Conservation (phyloP, 148 eudicot species). For the Nepenthes mirabilis region DNA sequence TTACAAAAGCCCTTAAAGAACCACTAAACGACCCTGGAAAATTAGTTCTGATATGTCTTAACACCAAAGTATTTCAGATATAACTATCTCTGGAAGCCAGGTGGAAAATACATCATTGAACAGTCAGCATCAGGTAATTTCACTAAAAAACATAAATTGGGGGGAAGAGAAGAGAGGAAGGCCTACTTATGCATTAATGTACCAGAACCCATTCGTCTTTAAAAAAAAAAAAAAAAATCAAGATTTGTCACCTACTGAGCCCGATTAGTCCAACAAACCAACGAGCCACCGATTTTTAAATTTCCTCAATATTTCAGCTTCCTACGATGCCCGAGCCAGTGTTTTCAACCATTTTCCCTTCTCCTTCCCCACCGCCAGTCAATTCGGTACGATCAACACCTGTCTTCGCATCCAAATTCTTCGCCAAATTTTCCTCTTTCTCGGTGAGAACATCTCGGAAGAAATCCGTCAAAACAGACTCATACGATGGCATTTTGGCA, state of each 20-base stretch:
- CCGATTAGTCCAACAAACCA: neutral
- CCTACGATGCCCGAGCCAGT: neutral
- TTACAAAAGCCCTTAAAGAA: constrained; percentile 1
- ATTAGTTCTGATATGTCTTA: neutral
- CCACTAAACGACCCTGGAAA: neutral
- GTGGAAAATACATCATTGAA: neutral
- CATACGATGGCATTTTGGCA: constrained; percentile 14
- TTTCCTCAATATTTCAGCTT: neutral
- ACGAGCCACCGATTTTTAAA: neutral
- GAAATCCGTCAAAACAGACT: constrained; percentile 13
- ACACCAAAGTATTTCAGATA: neutral
- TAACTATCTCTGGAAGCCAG: neutral
- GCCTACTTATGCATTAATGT: constrained; percentile 2
- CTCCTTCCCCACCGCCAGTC: constrained; percentile 2
- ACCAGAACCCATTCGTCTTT: neutral
- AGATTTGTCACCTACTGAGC: neutral
- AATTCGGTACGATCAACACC: neutral
- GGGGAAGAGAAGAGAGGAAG: neutral
- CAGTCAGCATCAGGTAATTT: neutral
- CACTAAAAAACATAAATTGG: neutral
- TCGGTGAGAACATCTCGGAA: constrained; percentile 9
- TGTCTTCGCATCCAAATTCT: neutral
- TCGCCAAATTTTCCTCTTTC: neutral
- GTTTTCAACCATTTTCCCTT: neutral
- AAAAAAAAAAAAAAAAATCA: neutral